Percentiles rank a stretch among this genome's conserved stretches.
Evolutionary conservation across 2,329 filamentous ascomycete species (phyloP).

Genomic region (Fusarium nisikadoi): DNA sequence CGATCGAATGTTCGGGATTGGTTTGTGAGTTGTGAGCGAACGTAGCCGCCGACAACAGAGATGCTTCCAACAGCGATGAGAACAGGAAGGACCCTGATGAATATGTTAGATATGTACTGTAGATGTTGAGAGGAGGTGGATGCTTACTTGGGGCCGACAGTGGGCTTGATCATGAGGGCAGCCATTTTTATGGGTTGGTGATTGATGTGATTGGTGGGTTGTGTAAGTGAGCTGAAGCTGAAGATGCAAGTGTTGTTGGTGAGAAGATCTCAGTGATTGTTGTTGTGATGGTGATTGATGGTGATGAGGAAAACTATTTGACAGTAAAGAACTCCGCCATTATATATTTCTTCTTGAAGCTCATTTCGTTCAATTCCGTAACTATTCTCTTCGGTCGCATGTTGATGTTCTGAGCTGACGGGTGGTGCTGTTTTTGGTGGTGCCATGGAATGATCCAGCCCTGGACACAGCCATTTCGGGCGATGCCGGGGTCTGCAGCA

Average conservation of each 20-base stretch:
- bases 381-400: conserved; percentile 18
- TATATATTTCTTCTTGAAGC: conserved; percentile 26
- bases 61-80: conserved; percentile 40
- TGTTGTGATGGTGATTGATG: conserved; percentile 24
- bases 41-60: conserved; percentile 28
- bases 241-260: conserved; percentile 14
- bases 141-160: conserved; percentile 35
- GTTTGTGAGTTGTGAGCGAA: conserved; percentile 32
- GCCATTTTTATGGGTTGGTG: conserved; percentile 31
- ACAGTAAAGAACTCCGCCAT: background rate
- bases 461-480: conserved; percentile 30
- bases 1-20: conserved; percentile 40
- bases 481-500: conserved; percentile 25
- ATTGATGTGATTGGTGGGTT: conserved; percentile 24
- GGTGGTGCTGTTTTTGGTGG: conserved; percentile 35
- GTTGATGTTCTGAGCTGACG: conserved; percentile 38
- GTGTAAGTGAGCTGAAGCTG: conserved; percentile 24
- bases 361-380: conserved; percentile 15
- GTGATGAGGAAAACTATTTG: conserved; percentile 4
- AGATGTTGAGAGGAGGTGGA: background rate
- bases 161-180: conserved; percentile 35
- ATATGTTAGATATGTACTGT: conserved; percentile 17
- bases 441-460: conserved; percentile 32
- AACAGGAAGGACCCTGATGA: conserved; percentile 36
- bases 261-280: conserved; percentile 20